phyloP scores from a whole-genome alignment of 2,329 filamentous ascomycete species.

The Scytalidium lignicola region DNA sequence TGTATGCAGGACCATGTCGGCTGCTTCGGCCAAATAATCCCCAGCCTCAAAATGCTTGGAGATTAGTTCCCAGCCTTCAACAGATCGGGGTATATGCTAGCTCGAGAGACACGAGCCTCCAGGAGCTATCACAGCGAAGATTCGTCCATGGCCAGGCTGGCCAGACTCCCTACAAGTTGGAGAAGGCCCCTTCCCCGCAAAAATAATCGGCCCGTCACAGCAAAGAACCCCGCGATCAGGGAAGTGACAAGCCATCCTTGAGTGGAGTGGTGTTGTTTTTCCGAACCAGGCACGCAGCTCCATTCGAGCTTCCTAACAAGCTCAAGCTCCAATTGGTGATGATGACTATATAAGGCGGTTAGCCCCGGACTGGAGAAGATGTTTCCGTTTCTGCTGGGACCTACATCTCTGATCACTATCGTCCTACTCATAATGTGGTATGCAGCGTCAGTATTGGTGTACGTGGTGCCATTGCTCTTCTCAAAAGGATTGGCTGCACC shows the following conservation, averaged over 20 bases:
- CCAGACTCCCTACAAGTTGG: background rate
- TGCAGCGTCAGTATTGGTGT: background rate
- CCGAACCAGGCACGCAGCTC: background rate
- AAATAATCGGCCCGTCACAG: background rate
- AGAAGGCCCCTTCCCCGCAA: background rate
- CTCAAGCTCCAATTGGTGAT: background rate
- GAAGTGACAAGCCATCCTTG: background rate
- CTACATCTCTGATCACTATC: too few relatives aligned
- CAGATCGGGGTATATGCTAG: background rate
- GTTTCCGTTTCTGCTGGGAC: too few relatives aligned
- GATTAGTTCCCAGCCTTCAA: background rate
- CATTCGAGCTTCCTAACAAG: background rate
- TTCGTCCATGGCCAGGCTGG: background rate
- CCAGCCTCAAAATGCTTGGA: background rate
- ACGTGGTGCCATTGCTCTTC: slow-evolving; percentile 1
- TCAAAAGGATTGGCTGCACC: slow-evolving; percentile 8
- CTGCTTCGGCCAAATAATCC: background rate
- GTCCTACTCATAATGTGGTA: background rate
- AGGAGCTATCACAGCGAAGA: background rate
- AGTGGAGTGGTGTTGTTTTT: background rate
- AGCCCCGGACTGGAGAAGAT: background rate
- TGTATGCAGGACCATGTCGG: background rate
- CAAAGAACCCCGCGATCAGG: background rate
- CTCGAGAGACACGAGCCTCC: background rate
- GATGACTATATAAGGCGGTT: background rate